phyloP scores from a whole-genome alignment of 2,329 filamentous ascomycete species.

The Aspergillus calidoustus region DNA sequence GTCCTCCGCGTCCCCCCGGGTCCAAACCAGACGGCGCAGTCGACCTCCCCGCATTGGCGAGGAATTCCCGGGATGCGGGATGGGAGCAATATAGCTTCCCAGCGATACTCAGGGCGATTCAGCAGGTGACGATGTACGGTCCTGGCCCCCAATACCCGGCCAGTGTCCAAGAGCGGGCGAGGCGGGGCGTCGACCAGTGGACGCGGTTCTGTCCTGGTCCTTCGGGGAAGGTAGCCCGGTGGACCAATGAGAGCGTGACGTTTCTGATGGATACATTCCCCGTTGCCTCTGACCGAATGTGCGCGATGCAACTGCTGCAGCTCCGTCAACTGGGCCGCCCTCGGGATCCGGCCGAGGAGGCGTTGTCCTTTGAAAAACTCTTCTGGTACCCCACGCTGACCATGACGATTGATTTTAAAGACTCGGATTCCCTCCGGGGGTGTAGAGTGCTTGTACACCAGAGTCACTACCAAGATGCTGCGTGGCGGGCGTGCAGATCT shows the following conservation, averaged over 20 bases:
- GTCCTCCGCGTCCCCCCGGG: not conserved
- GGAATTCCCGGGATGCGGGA: not conserved
- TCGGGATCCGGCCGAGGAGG: not conserved
- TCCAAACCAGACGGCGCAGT: not conserved
- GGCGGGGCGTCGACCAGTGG: not conserved
- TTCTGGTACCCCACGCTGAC: not conserved
- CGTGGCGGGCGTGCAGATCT: not conserved
- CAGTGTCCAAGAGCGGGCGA: not conserved
- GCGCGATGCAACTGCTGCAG: not conserved
- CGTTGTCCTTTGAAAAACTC: not conserved
- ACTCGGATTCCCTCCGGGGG: not conserved
- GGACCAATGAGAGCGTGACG: not conserved
- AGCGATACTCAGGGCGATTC: not conserved
- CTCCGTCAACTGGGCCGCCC: not conserved
- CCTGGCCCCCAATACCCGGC: not conserved
- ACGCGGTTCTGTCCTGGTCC: not conserved
- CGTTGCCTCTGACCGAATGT: not conserved
- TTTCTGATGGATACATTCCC: not conserved
- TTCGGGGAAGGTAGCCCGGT: not conserved
- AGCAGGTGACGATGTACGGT: not conserved
- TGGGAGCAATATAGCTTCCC: not conserved
- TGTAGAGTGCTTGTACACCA: not conserved
- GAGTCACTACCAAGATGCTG: not conserved
- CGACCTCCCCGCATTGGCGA: slow-evolving; percentile 4
- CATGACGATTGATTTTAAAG: not conserved